Conservation (phyloP, 768 basidiomycete genomes). For the Suillus bovinus region DNA sequence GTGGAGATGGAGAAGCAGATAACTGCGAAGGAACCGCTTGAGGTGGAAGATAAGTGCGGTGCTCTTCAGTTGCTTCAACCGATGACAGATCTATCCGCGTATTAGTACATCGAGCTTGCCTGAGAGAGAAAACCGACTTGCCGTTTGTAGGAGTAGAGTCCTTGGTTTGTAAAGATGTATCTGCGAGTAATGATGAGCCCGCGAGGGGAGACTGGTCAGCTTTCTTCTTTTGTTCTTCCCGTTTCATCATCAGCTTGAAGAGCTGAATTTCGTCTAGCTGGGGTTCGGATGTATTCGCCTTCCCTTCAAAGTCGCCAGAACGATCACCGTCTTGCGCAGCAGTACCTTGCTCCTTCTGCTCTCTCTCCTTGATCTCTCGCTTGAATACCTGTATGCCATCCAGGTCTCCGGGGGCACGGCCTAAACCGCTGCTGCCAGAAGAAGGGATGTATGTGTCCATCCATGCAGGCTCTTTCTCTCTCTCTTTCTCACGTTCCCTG, state of each 20-base stretch:
- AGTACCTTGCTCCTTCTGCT: slow-evolving; percentile 45
- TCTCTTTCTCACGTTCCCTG: slow-evolving; percentile 49
- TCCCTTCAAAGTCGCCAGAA: slow-evolving; percentile 18
- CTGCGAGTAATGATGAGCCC: slow-evolving; percentile 1
- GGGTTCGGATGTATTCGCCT: slow-evolving; percentile 31
- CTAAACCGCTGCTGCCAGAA: slow-evolving; percentile 55
- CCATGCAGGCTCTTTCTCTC: slow-evolving; percentile 90
- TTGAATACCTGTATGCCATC: slow-evolving; percentile 90
- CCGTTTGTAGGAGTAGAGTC: slow-evolving; percentile 14
- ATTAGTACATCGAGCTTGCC: background rate
- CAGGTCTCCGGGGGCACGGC: slow-evolving; percentile 61
- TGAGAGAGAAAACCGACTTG: slow-evolving; percentile 6
- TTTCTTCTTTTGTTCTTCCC: slow-evolving; percentile 58
- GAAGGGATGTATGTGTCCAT: slow-evolving; percentile 86
- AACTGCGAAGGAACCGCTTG: slow-evolving; percentile 11
- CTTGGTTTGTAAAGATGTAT: background rate
- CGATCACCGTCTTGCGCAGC: slow-evolving; percentile 18
- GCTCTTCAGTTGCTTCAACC: background rate
- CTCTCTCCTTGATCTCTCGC: slow-evolving; percentile 78
- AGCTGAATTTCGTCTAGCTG: slow-evolving; percentile 81
- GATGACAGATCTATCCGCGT: background rate
- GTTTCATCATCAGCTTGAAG: slow-evolving; percentile 83
- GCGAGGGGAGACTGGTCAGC: slow-evolving; percentile 21
- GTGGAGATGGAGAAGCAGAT: slow-evolving; percentile 16
- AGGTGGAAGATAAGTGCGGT: background rate